These are phyloP conservation scores for Vitis amurensis DNA, from an alignment of 164 flowering plant genomes.

Conservation along the genomic window DNA sequence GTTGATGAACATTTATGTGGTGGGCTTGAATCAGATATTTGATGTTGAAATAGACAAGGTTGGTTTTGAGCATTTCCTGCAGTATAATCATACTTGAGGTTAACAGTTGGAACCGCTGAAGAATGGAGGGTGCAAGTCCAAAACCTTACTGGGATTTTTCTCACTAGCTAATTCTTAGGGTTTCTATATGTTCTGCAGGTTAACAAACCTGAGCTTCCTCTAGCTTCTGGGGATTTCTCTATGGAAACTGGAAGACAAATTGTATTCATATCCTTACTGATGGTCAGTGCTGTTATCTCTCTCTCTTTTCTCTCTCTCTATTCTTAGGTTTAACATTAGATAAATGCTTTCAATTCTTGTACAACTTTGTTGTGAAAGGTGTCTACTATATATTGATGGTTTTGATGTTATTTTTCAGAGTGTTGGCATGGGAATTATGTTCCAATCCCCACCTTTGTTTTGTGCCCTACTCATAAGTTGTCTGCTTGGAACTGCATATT, in stretches of 20 bases:
- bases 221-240: conserved; percentile 55
- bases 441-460: conserved; percentile 42
- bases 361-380: too few species aligned
- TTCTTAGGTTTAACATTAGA: too few species aligned
- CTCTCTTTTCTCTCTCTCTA: too few species aligned
- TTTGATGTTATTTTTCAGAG: conserved; percentile 31
- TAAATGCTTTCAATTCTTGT: background rate
- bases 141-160: too few species aligned
- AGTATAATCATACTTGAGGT: too few species aligned
- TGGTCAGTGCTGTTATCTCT: conserved; percentile 23
- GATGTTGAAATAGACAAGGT: conserved; percentile 55
- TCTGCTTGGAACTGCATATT: conserved; percentile 51
- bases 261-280: conserved; percentile 23
- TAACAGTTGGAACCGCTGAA: too few species aligned
- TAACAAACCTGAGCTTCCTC: conserved; percentile 52
- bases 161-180: background rate
- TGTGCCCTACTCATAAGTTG: conserved; percentile 36
- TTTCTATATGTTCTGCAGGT: conserved; percentile 24
- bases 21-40: conserved; percentile 41
- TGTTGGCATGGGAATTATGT: conserved; percentile 32
- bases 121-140: too few species aligned
- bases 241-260: conserved; percentile 33
- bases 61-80: too few species aligned
- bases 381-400: background rate
- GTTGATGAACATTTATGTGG: conserved; percentile 46